Evolutionary conservation across 2,329 filamentous ascomycete species (phyloP).

Genomic region (Pseudofabraea citricarpa): DNA sequence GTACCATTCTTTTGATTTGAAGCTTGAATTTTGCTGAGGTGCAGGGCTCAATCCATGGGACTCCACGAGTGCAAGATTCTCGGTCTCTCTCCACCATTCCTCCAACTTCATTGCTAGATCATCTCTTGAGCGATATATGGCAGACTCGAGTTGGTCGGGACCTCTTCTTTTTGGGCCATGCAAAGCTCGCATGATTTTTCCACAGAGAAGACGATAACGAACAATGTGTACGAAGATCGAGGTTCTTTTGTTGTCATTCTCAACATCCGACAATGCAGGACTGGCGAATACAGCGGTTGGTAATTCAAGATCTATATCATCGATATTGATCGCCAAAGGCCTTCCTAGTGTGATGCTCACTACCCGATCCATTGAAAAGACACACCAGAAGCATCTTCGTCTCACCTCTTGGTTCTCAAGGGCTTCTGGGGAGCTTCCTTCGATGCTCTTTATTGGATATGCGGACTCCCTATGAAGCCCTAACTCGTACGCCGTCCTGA

Average conservation of each 20-base stretch:
- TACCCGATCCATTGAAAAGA: slow-evolving; percentile 34
- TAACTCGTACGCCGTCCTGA: slow-evolving; percentile 63
- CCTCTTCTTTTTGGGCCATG: slow-evolving; percentile 28
- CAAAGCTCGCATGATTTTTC: slow-evolving; percentile 31
- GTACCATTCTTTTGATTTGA: slow-evolving; percentile 36
- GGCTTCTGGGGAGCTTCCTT: slow-evolving; percentile 29
- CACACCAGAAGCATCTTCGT: slow-evolving; percentile 38
- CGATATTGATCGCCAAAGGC: slow-evolving; percentile 34
- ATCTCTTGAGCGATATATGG: slow-evolving; percentile 10
- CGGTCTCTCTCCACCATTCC: slow-evolving; percentile 26
- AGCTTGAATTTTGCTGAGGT: slow-evolving; percentile 31
- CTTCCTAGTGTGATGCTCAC: slow-evolving; percentile 34
- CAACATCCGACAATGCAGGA: slow-evolving; percentile 8
- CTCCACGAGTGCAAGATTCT: slow-evolving; percentile 23
- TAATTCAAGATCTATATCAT: slow-evolving; percentile 36
- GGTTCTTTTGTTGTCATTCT: slow-evolving; percentile 12
- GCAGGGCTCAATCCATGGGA: not conserved
- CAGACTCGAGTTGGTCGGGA: slow-evolving; percentile 1
- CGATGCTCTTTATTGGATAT: slow-evolving; percentile 33
- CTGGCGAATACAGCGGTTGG: slow-evolving; percentile 22
- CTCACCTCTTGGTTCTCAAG: slow-evolving; percentile 28
- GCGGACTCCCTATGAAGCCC: slow-evolving; percentile 56
- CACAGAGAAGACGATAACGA: slow-evolving; percentile 35
- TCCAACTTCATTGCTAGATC: slow-evolving; percentile 27
- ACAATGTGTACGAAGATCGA: slow-evolving; percentile 35